Evolutionary conservation across 441 rosid species (phyloP), one percentile per base, ranked within the genome.

Genomic region (Arabidopsis lyrata): DNA sequence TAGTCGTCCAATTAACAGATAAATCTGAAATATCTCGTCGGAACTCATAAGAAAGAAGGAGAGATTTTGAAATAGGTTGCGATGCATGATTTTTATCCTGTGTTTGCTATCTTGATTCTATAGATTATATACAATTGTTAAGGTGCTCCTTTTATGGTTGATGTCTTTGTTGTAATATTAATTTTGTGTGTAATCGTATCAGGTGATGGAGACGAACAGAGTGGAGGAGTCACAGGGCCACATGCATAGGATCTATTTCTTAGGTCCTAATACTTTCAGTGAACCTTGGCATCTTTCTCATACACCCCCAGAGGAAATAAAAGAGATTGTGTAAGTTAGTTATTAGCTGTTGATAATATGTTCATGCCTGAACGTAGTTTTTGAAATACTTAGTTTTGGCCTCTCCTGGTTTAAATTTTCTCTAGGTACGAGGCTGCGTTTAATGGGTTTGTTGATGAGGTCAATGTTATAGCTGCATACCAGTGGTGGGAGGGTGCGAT

Each of bases 401-500:
- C 57, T 52, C 36, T 62, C 52, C 60, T 70, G 39, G 31, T 58
- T 14, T 68, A 35, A 61, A 61, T 69, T 60, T 70, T 61, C 60
- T 32, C 61, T 83, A 93, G 98, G 63, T 93, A 87, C 15, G 97
- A 93, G 84, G 97, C 86, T 76, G 98, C 94, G 14, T 93, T 85
- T 80, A 86, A 82, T 66, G 84, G 83, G 73, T 93, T 93, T 86
- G 97, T 88, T 70, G 92, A 93, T 76, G 97, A 93, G 82, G 85
- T 90, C 72, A 93, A 93, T 81, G 80, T 74, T 72, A 70, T 93
- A 81, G 94, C 98, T 75, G 85, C 92, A 52, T 93, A 90, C 76
- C 97, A 89, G 76, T 93, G 98, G 98, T 93, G 98, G 98, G 97
- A 89, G 80, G 98, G 98, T 76, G 86, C 92, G 2, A 69, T 89